Conservation (phyloP, 495 filamentous ascomycete genomes). For the Hypoxylon cercidicola region DNA sequence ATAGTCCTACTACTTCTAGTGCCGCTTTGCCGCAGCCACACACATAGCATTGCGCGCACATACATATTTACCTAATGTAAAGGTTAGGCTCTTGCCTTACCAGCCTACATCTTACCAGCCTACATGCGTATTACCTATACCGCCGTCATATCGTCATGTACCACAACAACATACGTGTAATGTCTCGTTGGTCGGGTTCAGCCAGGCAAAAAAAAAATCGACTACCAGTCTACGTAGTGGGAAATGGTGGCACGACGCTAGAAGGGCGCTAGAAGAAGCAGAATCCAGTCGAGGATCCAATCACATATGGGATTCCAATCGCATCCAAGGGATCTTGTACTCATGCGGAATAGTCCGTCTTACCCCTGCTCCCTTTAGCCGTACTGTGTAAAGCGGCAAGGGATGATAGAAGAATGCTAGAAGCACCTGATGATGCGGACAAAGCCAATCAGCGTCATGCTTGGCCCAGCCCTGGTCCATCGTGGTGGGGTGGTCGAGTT, state of each 20-base stretch:
- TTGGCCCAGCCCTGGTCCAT: constrained; percentile 12
- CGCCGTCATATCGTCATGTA: constrained; percentile 31
- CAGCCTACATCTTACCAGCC: constrained; percentile 3
- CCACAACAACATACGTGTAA: neutral
- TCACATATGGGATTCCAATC: constrained; percentile 35
- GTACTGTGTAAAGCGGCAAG: constrained; percentile 41
- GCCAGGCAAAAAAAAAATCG: constrained; percentile 15
- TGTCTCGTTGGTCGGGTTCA: constrained; percentile 29
- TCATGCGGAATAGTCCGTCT: constrained; percentile 41
- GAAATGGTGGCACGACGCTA: constrained; percentile 49
- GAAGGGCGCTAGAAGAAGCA: constrained; percentile 52
- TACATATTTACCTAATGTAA: neutral
- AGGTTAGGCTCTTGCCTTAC: constrained; percentile 37
- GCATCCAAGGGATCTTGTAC: constrained; percentile 40
- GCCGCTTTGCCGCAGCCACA: constrained; percentile 33
- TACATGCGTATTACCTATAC: neutral
- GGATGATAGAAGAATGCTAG: constrained; percentile 45
- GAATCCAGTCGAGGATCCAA: constrained; percentile 38
- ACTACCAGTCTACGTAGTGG: constrained; percentile 27
- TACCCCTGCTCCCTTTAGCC: constrained; percentile 36
- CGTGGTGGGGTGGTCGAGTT: constrained; percentile 12
- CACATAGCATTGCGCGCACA: too few species aligned
- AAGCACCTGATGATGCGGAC: constrained; percentile 42
- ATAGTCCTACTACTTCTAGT: constrained; percentile 19
- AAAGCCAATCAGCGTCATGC: constrained; percentile 35